Evolutionary conservation across 139 green algal genomes (phyloP), one percentile per base, ranked within the genome.

Genomic region (Gonium pectorale): DNA sequence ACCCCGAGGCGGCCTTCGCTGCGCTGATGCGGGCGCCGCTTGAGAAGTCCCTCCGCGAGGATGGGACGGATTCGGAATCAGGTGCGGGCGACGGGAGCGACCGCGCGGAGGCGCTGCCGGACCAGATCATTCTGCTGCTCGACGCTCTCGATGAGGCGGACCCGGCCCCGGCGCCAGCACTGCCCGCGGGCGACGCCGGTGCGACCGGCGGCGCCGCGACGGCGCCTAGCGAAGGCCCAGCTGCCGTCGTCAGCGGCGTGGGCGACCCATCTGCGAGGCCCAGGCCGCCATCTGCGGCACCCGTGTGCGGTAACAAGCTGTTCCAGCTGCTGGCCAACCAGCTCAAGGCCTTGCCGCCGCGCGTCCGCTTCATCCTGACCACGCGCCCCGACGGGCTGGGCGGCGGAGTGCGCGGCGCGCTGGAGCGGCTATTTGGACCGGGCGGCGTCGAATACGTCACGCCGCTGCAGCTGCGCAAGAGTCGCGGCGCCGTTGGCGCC

Each of bases 131-230:
- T 22, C 37, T 88, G 27, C 64, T 88, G n/a, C 19, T 88, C 8
- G 83, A 88, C 51, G 83, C 71, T 11, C 31, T 88, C 44, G 83
- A 88, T 22, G 83, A 88, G 73, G 83, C 63, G 17, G 83, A 88
- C 35, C 83, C 83, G 26, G 29, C 59, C 22, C 49, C 33, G 24
- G 71, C 79, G 22, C 44, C 59, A 26, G 26, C 33, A 21, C 67
- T 46, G 37, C 35, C 49, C 40, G 40, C 35, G 8, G 38, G 17
- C 74, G 74, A 33, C 31, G 49, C 31, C 71, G 31, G 51, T 24
- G 5, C 33, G 49, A 5, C 15, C 26, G 4, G 15, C 69, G 41
- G 40, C 43, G 46, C 44, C 43, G 66, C 38, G 37, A 4, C 66
- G 8, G 52, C 66, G 21, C 5, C 35, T 7, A 11, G 37, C 9